Conservation (phyloP, 1,284 basidiomycete genomes). For the Ustilago hordei region DNA sequence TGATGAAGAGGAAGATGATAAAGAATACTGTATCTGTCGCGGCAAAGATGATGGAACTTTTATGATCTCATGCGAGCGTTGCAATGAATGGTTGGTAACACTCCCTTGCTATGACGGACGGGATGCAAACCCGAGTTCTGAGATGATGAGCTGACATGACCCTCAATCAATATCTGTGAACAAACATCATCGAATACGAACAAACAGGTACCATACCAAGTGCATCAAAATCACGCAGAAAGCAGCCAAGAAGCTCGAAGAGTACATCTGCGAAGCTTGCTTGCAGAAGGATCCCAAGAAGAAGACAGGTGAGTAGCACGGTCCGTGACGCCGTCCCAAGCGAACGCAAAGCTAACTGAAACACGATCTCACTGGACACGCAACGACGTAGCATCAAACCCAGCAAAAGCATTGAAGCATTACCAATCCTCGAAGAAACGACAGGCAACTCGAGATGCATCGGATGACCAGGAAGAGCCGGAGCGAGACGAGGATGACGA, state of each 20-base stretch:
- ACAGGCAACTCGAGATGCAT: slow-evolving; percentile 5
- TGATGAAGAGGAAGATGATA: slow-evolving; percentile 38
- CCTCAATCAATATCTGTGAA: not conserved
- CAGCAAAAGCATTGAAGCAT: slow-evolving; percentile 18
- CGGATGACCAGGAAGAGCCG: slow-evolving; percentile 12
- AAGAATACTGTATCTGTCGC: slow-evolving; percentile 64
- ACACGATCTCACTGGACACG: too few species aligned
- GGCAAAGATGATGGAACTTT: slow-evolving; percentile 63
- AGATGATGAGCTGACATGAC: slow-evolving; percentile 19
- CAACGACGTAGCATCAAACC: slow-evolving; percentile 8
- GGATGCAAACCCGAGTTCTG: not conserved
- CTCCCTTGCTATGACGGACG: not conserved
- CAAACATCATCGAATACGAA: not conserved
- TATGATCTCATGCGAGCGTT: slow-evolving; percentile 65
- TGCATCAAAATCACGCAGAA: slow-evolving; percentile 63
- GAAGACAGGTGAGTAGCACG: slow-evolving; percentile 48
- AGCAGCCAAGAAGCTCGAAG: slow-evolving; percentile 58
- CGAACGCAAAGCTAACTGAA: not conserved
- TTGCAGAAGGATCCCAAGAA: slow-evolving; percentile 5
- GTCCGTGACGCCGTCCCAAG: not conserved
- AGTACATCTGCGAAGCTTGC: slow-evolving; percentile 61
- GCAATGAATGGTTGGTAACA: slow-evolving; percentile 64
- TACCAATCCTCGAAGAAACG: slow-evolving; percentile 30
- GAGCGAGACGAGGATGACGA: slow-evolving; percentile 23
- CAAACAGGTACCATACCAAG: slow-evolving; percentile 61